These are phyloP conservation scores for Eimeria praecox DNA, from an alignment of 169 alveolate species.

Conservation along the genomic window DNA sequence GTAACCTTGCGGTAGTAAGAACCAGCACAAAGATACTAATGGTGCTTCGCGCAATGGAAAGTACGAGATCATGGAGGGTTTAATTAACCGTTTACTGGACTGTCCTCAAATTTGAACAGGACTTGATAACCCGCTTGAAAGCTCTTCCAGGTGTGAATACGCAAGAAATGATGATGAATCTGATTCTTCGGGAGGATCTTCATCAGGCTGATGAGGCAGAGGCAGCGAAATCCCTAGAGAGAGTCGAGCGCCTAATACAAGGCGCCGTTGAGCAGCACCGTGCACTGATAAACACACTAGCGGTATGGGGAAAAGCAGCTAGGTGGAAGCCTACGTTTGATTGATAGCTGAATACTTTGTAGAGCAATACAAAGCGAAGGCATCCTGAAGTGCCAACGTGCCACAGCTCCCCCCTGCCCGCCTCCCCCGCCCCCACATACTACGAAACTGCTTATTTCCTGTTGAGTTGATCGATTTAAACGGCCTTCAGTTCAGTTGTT, in stretches of 20 bases:
- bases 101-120: neutral
- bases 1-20: neutral
- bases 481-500: neutral
- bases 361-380: neutral
- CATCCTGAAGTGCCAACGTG: neutral
- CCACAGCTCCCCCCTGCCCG: too few species aligned
- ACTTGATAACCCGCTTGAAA: conserved; percentile 14
- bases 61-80: neutral
- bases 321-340: neutral
- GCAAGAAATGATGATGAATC: conserved; percentile 50
- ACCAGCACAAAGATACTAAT: neutral
- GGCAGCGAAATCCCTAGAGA: conserved; percentile 26
- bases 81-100: neutral
- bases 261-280: conserved; percentile 37
- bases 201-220: conserved; percentile 34
- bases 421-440: neutral
- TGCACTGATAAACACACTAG: neutral
- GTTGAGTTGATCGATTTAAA: neutral
- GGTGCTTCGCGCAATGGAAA: neutral
- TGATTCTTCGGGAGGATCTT: conserved; percentile 33
- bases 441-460: neutral
- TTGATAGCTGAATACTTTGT: neutral
- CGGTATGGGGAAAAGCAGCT: neutral
- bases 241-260: conserved; percentile 35
- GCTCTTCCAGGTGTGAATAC: conserved; percentile 44